Evolutionary conservation across 2,329 filamentous ascomycete species (phyloP), one percentile per base, ranked within the genome.

Genomic region (Drechslera avenae): DNA sequence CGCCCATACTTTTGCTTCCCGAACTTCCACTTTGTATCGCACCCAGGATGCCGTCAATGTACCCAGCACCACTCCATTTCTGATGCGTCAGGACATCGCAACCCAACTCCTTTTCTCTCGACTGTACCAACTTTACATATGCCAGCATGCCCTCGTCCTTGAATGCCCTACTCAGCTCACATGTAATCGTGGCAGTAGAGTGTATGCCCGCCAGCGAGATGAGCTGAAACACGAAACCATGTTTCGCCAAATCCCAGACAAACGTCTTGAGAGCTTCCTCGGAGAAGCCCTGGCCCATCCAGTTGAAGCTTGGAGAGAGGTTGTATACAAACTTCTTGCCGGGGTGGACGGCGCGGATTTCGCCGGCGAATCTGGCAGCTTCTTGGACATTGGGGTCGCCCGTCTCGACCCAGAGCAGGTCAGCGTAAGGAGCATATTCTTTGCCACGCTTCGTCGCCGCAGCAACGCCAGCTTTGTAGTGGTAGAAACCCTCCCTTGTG

Each of bases 321-420:
- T 99, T 99, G 79, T 99, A 99, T 0, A 97, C 93, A 18, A 99
- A 83, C 30, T 90, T 89, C 82, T 97, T 97, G 54, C 84, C 86
- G 0, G 91, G 90, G 64, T 84, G 80, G 3, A 76, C 79, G 0
- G 78, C 75, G 46, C 89, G 85, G 54, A 99, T 94, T 37, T 91
- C 84, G 9, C 83, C 82, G 10, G 89, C 90, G 43, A 99, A 91
- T 42, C 82, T 80, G 3, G 83, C 79, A 0, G 90, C 91, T 28
- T 95, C 89, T 42, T 84, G 75, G 9, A 97, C 90, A 60, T 86
- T 87, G 17, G 94, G 93, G 62, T 94, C 89, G 40, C 90, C 93
- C 0, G 94, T 97, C 78, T 99, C 94, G 39, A 97, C 90, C 94
- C 94, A 99, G 10, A 97, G 83, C 14, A 99, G 86, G 73, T 99